A percentile compares a stretch with the other conserved stretches of the same genome.
phyloP scores from a whole-genome alignment of 768 basidiomycete species.

The Mycena rosella region DNA sequence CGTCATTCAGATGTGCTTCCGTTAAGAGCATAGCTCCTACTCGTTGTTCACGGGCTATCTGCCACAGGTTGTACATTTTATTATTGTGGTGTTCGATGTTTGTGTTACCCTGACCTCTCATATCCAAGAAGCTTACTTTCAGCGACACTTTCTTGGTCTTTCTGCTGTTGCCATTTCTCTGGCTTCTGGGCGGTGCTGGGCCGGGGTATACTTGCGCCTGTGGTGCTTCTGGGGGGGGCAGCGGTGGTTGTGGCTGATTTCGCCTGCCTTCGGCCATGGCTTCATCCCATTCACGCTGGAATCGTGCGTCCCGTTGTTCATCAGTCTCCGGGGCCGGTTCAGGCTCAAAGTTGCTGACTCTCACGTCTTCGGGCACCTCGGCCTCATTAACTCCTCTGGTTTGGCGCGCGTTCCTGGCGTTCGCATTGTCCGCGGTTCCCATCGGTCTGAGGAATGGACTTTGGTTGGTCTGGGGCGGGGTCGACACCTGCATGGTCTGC shows the following conservation, averaged over 20 bases:
- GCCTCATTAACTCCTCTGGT: too few relatives aligned
- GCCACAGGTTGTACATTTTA: too few relatives aligned
- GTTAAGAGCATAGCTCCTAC: too few relatives aligned
- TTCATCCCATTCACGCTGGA: neutral
- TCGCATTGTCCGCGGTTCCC: neutral
- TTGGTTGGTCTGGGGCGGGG: neutral
- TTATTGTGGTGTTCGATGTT: too few relatives aligned
- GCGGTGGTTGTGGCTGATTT: neutral
- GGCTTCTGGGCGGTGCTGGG: neutral
- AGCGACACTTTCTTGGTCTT: constrained; percentile 4
- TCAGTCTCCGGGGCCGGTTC: neutral
- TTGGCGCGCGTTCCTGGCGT: neutral
- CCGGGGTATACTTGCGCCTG: constrained; percentile 1
- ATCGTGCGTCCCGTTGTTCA: neutral
- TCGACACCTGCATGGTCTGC: neutral
- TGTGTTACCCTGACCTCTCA: too few relatives aligned
- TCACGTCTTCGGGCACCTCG: too few relatives aligned
- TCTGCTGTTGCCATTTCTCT: neutral
- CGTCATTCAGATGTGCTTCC: too few relatives aligned
- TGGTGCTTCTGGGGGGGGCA: neutral
- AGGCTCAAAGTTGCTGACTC: too few relatives aligned
- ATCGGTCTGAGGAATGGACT: constrained; percentile 5
- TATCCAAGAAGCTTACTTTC: neutral
- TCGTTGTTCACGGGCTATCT: too few relatives aligned
- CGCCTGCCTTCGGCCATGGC: neutral